These are phyloP conservation scores for Lactarius hengduanensis DNA, from an alignment of 768 basidiomycete genomes.

Conservation along the genomic window DNA sequence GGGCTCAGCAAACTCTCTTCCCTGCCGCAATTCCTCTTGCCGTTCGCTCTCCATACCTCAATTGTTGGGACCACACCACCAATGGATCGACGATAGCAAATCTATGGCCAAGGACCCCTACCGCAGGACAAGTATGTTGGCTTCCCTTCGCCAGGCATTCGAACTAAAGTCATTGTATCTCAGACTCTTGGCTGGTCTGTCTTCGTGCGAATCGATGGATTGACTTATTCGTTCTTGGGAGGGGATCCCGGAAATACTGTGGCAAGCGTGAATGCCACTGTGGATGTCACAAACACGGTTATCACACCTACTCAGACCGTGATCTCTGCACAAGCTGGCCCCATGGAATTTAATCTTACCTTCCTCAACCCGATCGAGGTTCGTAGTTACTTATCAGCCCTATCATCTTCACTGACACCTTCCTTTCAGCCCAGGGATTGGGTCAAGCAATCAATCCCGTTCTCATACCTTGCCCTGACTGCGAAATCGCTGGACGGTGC, in stretches of 20 bases:
- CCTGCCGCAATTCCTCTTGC: constrained; percentile 33
- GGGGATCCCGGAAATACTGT: not conserved
- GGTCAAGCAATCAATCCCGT: too few relatives aligned
- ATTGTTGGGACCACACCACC: constrained; percentile 27
- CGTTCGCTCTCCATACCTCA: constrained; percentile 33
- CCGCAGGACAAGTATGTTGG: not conserved
- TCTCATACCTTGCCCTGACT: too few relatives aligned
- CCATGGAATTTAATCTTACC: too few relatives aligned
- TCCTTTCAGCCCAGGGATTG: too few relatives aligned
- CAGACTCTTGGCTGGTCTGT: constrained; percentile 23
- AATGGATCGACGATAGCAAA: constrained; percentile 6
- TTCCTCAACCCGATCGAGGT: too few relatives aligned
- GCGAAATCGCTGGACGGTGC: too few relatives aligned
- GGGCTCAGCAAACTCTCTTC: constrained; percentile 23
- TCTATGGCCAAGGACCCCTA: constrained; percentile 28
- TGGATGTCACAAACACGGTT: too few relatives aligned
- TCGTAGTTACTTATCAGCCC: too few relatives aligned
- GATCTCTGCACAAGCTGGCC: too few relatives aligned
- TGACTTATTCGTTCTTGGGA: constrained; percentile 30
- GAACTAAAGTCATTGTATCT: not conserved
- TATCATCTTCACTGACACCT: too few relatives aligned
- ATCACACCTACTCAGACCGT: too few relatives aligned
- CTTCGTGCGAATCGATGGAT: constrained; percentile 15
- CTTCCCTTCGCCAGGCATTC: not conserved
- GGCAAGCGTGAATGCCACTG: too few relatives aligned